A percentile compares a stretch with the other conserved stretches of the same genome.
Conservation (phyloP, 306 rosid species). For the Notholithocarpus densiflorus region DNA sequence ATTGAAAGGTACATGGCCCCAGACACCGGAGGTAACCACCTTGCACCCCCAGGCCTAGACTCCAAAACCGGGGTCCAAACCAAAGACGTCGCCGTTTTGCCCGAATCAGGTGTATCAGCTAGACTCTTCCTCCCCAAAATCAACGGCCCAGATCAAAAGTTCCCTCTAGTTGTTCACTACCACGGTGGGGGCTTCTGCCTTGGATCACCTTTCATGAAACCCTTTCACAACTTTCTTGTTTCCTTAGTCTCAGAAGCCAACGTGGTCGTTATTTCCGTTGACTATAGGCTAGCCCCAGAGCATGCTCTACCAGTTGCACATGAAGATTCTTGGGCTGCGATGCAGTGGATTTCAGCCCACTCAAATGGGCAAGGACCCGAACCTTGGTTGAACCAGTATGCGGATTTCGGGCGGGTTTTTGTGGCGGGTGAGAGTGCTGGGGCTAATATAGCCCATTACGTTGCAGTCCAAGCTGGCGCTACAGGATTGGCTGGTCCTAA, state of each 20-base stretch:
- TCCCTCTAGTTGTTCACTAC: constrained; percentile 32
- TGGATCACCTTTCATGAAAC: constrained; percentile 8
- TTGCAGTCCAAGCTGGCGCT: constrained; percentile 21
- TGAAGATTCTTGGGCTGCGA: constrained; percentile 21
- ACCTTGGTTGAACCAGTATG: constrained; percentile 26
- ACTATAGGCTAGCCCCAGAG: constrained; percentile 30
- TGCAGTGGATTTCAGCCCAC: constrained; percentile 28
- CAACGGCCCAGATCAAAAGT: background rate
- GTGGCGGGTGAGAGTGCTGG: constrained; percentile 29
- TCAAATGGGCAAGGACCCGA: constrained; percentile 18
- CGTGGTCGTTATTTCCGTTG: constrained; percentile 14
- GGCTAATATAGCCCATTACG: constrained; percentile 24
- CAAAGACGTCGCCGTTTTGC: constrained; percentile 16
- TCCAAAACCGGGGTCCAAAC: constrained; percentile 16
- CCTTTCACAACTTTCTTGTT: constrained; percentile 4
- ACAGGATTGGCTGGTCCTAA: background rate
- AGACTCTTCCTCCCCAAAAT: constrained; percentile 19
- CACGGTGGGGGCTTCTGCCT: constrained; percentile 35
- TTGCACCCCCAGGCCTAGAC: constrained; percentile 1
- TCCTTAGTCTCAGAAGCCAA: constrained; percentile 3
- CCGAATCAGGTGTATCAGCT: constrained; percentile 6
- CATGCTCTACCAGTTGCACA: constrained; percentile 24
- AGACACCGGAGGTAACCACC: background rate
- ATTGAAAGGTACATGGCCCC: background rate
- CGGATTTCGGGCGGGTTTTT: constrained; percentile 25